phyloP scores from a whole-genome alignment of 225 moss, liverwort and hornwort genomes.

The Sphagnum tenellum region DNA sequence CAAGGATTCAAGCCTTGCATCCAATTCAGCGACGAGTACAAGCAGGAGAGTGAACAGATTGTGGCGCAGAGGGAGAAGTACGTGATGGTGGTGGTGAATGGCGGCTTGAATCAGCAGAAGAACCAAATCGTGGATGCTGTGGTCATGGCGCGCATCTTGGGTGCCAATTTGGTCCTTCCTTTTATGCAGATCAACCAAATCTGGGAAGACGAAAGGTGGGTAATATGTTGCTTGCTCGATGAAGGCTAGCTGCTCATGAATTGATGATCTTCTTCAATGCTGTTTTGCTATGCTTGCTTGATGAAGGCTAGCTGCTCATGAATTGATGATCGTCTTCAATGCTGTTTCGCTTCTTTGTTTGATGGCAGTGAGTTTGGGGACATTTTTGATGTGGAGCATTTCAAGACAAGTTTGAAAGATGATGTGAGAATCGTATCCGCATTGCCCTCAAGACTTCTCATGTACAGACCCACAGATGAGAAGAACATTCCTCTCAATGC shows the following conservation, averaged over 20 bases:
- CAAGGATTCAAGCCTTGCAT: constrained; percentile 28
- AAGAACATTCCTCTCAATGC: constrained; percentile 43
- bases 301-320: too few species aligned
- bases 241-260: too few species aligned
- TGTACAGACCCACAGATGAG: constrained; percentile 44
- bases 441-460: constrained; percentile 47
- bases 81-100: constrained; percentile 46
- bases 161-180: constrained; percentile 47
- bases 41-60: constrained; percentile 3
- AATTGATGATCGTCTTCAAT: too few species aligned
- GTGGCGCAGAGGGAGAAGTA: constrained; percentile 30
- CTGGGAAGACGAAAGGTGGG: constrained; percentile 70
- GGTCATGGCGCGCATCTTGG: constrained; percentile 54
- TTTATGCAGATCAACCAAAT: constrained; percentile 56
- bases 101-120: constrained; percentile 64
- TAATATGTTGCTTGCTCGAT: neutral
- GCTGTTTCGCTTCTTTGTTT: neutral
- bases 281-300: too few species aligned
- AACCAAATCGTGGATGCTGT: constrained; percentile 68
- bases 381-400: constrained; percentile 80
- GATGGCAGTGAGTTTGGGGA: constrained; percentile 60
- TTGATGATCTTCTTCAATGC: too few species aligned
- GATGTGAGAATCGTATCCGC: constrained; percentile 48
- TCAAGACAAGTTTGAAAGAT: constrained; percentile 40
- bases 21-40: constrained; percentile 22